Conservation (phyloP, 805 yeast genomes). For the Maudiozyma bulderi region DNA sequence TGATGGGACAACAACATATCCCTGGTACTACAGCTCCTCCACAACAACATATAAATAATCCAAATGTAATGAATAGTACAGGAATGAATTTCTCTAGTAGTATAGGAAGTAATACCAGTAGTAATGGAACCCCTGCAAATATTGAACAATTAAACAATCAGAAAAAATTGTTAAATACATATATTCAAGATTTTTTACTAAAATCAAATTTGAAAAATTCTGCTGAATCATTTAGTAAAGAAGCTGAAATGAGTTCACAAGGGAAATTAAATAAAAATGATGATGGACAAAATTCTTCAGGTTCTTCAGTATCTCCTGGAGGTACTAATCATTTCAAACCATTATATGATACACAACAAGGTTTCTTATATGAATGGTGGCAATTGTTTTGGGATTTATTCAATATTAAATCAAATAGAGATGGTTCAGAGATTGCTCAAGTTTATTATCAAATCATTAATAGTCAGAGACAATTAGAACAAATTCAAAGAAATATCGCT, state of each 20-base stretch:
- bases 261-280: not conserved
- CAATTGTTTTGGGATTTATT: slow-evolving; percentile 90
- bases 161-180: slow-evolving; percentile 63
- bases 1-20: not conserved
- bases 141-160: not conserved
- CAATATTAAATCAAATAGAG: slow-evolving; percentile 65
- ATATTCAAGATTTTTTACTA: slow-evolving; percentile 74
- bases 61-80: not conserved
- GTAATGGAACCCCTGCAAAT: not conserved
- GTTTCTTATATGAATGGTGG: slow-evolving; percentile 93
- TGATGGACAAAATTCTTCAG: not conserved
- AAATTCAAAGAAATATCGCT: slow-evolving; percentile 42
- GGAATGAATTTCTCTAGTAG: not conserved
- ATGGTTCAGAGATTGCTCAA: slow-evolving; percentile 52
- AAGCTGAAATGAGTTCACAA: slow-evolving; percentile 47
- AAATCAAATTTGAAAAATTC: slow-evolving; percentile 65
- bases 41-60: not conserved
- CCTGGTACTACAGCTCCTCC: not conserved
- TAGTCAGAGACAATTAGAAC: slow-evolving; percentile 42
- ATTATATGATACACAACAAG: slow-evolving; percentile 67
- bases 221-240: slow-evolving; percentile 64
- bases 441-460: slow-evolving; percentile 59
- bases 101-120: not conserved
- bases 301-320: not conserved
- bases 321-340: slow-evolving; percentile 13